Percentiles rank a stretch among this genome's conserved stretches.
Conservation (phyloP, 805 yeast species). For the Candida hungchunana region DNA sequence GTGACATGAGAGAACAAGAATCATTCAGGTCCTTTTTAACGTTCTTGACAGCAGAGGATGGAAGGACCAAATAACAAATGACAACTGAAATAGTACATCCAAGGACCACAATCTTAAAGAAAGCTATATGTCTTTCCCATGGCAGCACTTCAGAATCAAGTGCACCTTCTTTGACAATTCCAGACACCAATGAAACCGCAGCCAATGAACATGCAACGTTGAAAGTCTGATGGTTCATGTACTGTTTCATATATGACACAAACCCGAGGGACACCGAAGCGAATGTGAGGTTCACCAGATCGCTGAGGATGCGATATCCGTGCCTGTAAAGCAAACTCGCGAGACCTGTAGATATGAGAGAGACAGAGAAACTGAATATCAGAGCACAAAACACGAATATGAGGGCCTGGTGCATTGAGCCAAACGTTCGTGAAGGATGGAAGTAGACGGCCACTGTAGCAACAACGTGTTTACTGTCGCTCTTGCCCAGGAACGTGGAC, state of each 20-base stretch:
- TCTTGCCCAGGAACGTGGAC: slow-evolving; percentile 49
- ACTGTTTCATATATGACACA: slow-evolving; percentile 66
- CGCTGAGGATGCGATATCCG: slow-evolving; percentile 47
- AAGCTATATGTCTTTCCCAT: slow-evolving; percentile 45
- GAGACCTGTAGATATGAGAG: slow-evolving; percentile 47
- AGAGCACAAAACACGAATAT: slow-evolving; percentile 55
- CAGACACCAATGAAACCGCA: slow-evolving; percentile 63
- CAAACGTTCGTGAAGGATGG: slow-evolving; percentile 75
- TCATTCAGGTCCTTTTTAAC: slow-evolving; percentile 45
- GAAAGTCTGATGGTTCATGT: slow-evolving; percentile 61
- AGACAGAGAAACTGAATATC: slow-evolving; percentile 47
- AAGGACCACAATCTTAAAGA: slow-evolving; percentile 50
- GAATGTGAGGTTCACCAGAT: slow-evolving; percentile 48
- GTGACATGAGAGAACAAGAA: slow-evolving; percentile 49
- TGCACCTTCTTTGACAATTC: slow-evolving; percentile 71
- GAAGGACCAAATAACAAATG: slow-evolving; percentile 62
- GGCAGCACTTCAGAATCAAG: slow-evolving; percentile 57
- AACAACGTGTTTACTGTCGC: slow-evolving; percentile 75
- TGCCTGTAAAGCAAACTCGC: slow-evolving; percentile 42
- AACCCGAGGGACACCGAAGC: slow-evolving; percentile 56
- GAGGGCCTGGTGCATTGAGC: slow-evolving; percentile 75
- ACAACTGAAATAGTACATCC: slow-evolving; percentile 60
- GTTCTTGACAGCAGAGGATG: slow-evolving; percentile 48
- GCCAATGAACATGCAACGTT: slow-evolving; percentile 80
- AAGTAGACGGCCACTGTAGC: slow-evolving; percentile 84